Evolutionary conservation across 2,329 filamentous ascomycete species (phyloP).

Genomic region (Ophiostoma tasmaniense): DNA sequence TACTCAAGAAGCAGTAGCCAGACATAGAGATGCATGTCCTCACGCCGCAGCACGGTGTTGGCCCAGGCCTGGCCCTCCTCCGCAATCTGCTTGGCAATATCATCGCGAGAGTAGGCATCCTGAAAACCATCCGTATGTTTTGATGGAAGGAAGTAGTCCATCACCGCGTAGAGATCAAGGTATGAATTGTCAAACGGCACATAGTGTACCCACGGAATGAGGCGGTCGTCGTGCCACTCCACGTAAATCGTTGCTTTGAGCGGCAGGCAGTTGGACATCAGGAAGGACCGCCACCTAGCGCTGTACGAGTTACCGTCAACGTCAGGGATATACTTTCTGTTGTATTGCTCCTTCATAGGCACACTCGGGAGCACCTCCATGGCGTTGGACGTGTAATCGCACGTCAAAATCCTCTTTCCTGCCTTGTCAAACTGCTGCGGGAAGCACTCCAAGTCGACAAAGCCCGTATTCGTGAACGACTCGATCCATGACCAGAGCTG

Average conservation of each 20-base stretch:
- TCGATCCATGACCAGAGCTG: slow-evolving; percentile 36
- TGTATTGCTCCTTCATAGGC: slow-evolving; percentile 41
- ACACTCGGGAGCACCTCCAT: slow-evolving; percentile 28
- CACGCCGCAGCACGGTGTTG: slow-evolving; percentile 49
- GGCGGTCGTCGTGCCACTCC: slow-evolving; percentile 65
- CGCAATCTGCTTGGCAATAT: slow-evolving; percentile 50
- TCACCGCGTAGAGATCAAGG: slow-evolving; percentile 54
- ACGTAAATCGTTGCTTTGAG: slow-evolving; percentile 64
- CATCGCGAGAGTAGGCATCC: slow-evolving; percentile 30
- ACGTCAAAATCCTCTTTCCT: slow-evolving; percentile 24
- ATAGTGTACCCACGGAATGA: slow-evolving; percentile 64
- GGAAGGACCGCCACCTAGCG: slow-evolving; percentile 52
- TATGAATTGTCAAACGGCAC: slow-evolving; percentile 62
- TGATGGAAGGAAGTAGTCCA: slow-evolving; percentile 53
- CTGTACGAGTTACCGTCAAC: slow-evolving; percentile 60
- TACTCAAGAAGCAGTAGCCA: slow-evolving; percentile 53
- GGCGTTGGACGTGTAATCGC: slow-evolving; percentile 32
- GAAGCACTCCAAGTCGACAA: slow-evolving; percentile 34
- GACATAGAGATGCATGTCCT: slow-evolving; percentile 60
- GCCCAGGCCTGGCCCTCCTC: slow-evolving; percentile 53
- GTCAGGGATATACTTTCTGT: slow-evolving; percentile 57
- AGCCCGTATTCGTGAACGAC: slow-evolving; percentile 36
- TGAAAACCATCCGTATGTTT: slow-evolving; percentile 27
- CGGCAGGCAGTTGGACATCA: slow-evolving; percentile 53
- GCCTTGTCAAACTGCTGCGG: slow-evolving; percentile 18